Base-by-base conservation (phyloP, 2,329 filamentous ascomycete species). In the Beauveria varroae region DNA sequence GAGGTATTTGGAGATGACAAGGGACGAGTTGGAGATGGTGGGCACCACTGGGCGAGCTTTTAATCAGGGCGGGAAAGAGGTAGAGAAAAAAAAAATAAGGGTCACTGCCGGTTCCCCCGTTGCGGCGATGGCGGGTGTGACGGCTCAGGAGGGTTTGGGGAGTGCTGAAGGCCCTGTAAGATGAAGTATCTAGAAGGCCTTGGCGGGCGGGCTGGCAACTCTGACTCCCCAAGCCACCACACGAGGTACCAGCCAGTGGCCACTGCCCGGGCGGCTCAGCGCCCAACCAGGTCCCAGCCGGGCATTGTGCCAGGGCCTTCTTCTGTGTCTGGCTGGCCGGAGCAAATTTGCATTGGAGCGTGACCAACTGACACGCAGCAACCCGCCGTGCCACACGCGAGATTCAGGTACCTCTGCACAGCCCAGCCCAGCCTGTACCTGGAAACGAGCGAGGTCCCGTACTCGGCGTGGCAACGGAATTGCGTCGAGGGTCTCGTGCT, bases 351-450 rank as follows among this genome's bases (percentile, higher is more conserved):
- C 37, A 12, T 10, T 37, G 57, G 43, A 40, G 57, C 57, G 57
- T 60, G 57, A 53, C 57, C 49, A 49, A 49, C 28, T 30, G 54
- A 56, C 40, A 53, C 50, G 22, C 12, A 37, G 26, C n/a, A 40
- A 28, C 55, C 30, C 26, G 43, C 46, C 56, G 37, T 47, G 43
- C 28, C n/a, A 26, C 43, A 24, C 10, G 6, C 5, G 46, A 34
- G 28, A 57, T 41, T 52, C 57, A 60, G 57, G 57, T 53, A 60
- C 57, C 56, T 60, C 49, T 44, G 57, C 57, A 60, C 57, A 60
- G 57, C 55, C 56, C 56, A 20, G 37, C 54, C 18, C 53, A 56
- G 40, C 50, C 51, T 34, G 47, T 57, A 24, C 56, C 56, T 58
- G 44, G 16, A 46, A 46, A 26, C 22, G 8, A 57, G 43, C 16